Evolutionary conservation across 306 rosid genomes (phyloP).

Genomic region (Pyrus bretschneideri): DNA sequence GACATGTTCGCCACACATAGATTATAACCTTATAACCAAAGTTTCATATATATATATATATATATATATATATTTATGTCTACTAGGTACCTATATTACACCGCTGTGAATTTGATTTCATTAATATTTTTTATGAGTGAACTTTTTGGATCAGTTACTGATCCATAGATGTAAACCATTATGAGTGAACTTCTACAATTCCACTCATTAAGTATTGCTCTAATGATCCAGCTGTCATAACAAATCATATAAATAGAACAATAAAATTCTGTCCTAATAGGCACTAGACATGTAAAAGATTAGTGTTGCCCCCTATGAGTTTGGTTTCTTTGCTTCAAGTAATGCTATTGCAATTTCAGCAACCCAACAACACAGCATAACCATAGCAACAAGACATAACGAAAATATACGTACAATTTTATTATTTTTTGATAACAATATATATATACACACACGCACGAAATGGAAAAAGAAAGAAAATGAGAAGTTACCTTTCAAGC

Average conservation of each 20-base stretch:
- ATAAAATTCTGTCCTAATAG: background rate
- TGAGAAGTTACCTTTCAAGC: constrained; percentile 71
- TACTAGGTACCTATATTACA: background rate
- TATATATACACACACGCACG: background rate
- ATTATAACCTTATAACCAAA: background rate
- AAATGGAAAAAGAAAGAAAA: constrained; percentile 6
- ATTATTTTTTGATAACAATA: background rate
- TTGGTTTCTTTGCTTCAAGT: background rate
- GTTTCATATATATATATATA: background rate
- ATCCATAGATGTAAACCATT: background rate
- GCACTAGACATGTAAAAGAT: background rate
- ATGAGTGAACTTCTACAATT: background rate
- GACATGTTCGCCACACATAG: background rate
- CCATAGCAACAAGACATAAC: background rate
- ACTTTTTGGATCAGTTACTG: background rate
- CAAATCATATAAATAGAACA: background rate
- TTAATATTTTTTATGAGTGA: background rate
- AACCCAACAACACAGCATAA: background rate
- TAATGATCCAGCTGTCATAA: background rate
- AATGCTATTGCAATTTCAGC: background rate
- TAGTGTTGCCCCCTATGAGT: background rate
- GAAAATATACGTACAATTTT: background rate
- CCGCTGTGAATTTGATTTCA: too few relatives aligned
- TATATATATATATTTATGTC: too few relatives aligned
- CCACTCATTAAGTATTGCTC: background rate